Base-by-base conservation (phyloP, 257 asterid genomes). In the Nicotiana knightiana region DNA sequence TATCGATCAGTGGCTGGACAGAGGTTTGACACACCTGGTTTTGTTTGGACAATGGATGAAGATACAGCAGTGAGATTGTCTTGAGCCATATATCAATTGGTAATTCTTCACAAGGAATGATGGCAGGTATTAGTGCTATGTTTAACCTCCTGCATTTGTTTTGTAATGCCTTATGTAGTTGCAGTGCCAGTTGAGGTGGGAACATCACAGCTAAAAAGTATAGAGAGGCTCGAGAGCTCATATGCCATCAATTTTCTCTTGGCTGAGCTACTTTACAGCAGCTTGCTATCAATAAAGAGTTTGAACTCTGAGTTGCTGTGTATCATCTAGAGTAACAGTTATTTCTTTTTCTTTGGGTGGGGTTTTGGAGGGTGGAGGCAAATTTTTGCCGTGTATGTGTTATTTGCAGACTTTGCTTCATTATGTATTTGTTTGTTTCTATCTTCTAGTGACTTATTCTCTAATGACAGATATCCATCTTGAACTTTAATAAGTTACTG, bases 11-110 rank as follows among this genome's bases (percentile, higher is more conserved):
- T 94, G 32, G 89, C 97, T 4, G 97, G 98, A 28, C 91, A 89
- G 30, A 94, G 99, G 90, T 88, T 79, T 16, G 99, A 96, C 89
- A 89, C 87, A 95, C 99, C 99, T 7, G 90, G 86, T 64, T 96
- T 87, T 13, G 98, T 96, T 35, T 93, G 96, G 97, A 94, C 90
- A 8, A 89, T 89, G 92, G 91, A 88, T 12, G 88, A 88, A 82
- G 92, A 88, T n/a, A 80, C 88, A n/a, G 82, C 85, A 4, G 33
- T 83, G 83, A 85, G 90, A 68, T 82, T 80, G 76, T 82, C 91
- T 73, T 88, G 81, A 86, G 59, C 12, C 63, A 1, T 16, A 4
- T 1, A 21, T 32, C 18, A 21, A 28, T n/a, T 15, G 70, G 7
- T 63, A 68, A 37, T 67, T 28, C 59, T 30, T 82, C 46, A 81